These are phyloP conservation scores for Colletotrichum simmondsii DNA, from an alignment of 2,329 filamentous ascomycete genomes.

Conservation along the genomic window DNA sequence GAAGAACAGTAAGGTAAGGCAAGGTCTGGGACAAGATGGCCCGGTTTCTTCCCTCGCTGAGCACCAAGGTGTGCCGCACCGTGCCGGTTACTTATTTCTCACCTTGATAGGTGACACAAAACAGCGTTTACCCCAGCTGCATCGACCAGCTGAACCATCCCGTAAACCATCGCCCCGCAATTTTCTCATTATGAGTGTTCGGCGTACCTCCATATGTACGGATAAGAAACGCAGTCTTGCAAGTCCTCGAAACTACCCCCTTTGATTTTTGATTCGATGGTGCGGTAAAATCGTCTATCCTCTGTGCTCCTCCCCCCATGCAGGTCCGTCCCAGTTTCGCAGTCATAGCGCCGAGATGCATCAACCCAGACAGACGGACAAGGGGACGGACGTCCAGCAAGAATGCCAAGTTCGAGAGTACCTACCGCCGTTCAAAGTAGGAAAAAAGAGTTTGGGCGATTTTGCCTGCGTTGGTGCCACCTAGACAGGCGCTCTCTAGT, in stretches of 20 bases:
- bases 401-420: background rate
- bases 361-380: conserved; percentile 5
- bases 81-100: background rate
- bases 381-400: background rate
- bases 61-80: background rate
- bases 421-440: background rate
- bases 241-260: background rate
- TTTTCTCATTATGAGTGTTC: background rate
- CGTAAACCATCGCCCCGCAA: background rate
- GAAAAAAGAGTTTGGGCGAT: background rate
- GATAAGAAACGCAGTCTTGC: background rate
- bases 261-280: conserved; percentile 16
- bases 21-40: too few species aligned
- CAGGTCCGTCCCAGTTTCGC: conserved; percentile 24
- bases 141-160: background rate
- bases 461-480: too few species aligned
- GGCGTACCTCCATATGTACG: too few species aligned
- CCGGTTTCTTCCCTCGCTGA: background rate
- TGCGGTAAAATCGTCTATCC: background rate
- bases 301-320: background rate
- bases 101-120: background rate
- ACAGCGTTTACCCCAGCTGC: conserved; percentile 1
- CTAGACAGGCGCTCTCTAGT: too few species aligned
- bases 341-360: conserved; percentile 29
- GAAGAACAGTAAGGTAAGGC: too few species aligned